phyloP scores from a whole-genome alignment of 305 asterid species.

The Solanum hybrid region DNA sequence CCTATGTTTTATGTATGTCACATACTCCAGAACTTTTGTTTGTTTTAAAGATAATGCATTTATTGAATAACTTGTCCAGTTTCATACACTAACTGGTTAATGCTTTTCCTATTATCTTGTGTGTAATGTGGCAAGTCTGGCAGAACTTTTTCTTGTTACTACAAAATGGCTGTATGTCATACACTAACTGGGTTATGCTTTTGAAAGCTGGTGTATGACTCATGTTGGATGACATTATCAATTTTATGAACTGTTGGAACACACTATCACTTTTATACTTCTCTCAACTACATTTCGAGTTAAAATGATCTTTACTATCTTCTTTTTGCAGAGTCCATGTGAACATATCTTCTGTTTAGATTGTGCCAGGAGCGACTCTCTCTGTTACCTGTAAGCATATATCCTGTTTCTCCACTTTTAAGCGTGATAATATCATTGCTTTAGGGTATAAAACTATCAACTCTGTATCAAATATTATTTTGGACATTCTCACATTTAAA shows the following conservation, averaged over 20 bases:
- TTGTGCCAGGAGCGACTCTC: slow-evolving; percentile 84
- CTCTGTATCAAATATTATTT: background rate
- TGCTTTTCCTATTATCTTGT: background rate
- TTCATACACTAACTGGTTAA: background rate
- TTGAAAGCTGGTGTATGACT: background rate
- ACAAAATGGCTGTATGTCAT: background rate
- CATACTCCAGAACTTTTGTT: background rate
- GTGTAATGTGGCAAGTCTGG: background rate
- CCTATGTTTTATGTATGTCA: background rate
- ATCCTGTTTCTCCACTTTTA: background rate
- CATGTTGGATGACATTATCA: background rate
- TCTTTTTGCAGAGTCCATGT: slow-evolving; percentile 81
- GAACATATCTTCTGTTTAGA: slow-evolving; percentile 94
- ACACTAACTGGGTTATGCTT: slow-evolving; percentile 1
- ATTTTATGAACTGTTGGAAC: background rate
- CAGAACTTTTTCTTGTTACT: background rate
- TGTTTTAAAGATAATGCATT: background rate
- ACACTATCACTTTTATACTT: background rate
- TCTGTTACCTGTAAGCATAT: slow-evolving; percentile 79
- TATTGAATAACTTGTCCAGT: background rate
- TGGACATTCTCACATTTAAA: background rate
- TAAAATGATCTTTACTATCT: background rate
- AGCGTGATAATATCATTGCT: background rate
- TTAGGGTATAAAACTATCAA: background rate
- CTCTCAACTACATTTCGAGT: background rate